A percentile compares a stretch with the other conserved stretches of the same genome.
These are phyloP conservation scores for Chrysanthemum makinoi DNA, from an alignment of 129 eudicot species.

Conservation along the genomic window DNA sequence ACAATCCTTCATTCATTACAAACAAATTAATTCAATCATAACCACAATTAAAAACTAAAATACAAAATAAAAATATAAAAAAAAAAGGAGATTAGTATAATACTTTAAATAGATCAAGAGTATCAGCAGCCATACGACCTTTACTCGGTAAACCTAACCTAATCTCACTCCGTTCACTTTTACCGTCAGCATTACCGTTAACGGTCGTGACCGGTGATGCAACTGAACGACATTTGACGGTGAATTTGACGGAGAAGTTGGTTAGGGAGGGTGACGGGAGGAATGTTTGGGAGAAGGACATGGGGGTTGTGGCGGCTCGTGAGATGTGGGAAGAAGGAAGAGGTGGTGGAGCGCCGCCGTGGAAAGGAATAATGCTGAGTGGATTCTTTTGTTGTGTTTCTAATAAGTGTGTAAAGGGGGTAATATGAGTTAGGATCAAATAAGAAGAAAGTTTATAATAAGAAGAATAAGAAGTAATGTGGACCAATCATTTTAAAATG, in stretches of 20 bases:
- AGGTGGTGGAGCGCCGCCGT: constrained; percentile 33
- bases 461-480: too few species aligned
- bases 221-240: constrained; percentile 45
- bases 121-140: constrained; percentile 85
- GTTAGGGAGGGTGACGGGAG: constrained; percentile 29
- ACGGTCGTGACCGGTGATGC: constrained; percentile 57
- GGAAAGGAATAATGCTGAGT: constrained; percentile 15
- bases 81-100: background rate
- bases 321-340: background rate
- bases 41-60: background rate
- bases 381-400: constrained; percentile 6
- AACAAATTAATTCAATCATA: constrained; percentile 1
- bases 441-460: too few species aligned
- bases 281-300: constrained; percentile 50
- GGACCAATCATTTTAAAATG: too few species aligned
- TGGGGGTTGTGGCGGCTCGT: background rate
- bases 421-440: too few species aligned
- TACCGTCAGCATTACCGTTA: constrained; percentile 42
- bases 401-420: too few species aligned
- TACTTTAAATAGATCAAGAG: constrained; percentile 79
- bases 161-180: constrained; percentile 47
- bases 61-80: background rate
- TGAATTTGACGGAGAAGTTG: constrained; percentile 35
- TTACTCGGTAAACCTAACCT: constrained; percentile 94
- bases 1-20: constrained; percentile 51